Conservation (phyloP, 2,329 filamentous ascomycete species). For the Escovopsis weberi region DNA sequence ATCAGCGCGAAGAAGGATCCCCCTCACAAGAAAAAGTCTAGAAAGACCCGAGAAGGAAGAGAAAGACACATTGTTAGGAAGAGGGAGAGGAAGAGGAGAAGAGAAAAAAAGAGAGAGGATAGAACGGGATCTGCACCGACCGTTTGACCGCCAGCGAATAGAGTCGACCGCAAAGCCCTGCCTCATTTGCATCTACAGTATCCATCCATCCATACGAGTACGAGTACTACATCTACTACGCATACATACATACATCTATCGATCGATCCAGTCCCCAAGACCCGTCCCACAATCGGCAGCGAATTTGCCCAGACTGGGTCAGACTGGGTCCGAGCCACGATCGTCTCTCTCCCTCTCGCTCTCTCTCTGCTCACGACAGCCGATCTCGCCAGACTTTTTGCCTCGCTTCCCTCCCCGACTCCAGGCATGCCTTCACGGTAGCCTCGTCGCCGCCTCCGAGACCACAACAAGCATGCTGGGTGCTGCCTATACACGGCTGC, state of each 20-base stretch:
- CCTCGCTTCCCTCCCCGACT: conserved; percentile 8
- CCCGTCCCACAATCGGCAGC: too few relatives aligned
- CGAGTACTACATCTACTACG: background rate
- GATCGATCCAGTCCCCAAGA: too few relatives aligned
- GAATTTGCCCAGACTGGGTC: too few relatives aligned
- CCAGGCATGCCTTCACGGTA: conserved; percentile 28
- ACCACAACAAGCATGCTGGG: conserved; percentile 26
- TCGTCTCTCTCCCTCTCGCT: too few relatives aligned
- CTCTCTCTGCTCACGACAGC: background rate
- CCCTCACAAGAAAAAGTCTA: too few relatives aligned
- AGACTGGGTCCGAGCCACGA: too few relatives aligned
- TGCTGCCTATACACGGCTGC: conserved; percentile 27
- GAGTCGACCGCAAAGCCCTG: conserved; percentile 15
- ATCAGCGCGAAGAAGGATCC: conserved; percentile 16
- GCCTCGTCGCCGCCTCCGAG: conserved; percentile 18
- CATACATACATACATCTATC: background rate
- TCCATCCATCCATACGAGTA: too few relatives aligned
- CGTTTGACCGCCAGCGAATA: conserved; percentile 23
- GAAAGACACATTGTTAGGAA: too few relatives aligned
- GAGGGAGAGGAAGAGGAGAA: too few relatives aligned
- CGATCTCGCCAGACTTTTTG: background rate
- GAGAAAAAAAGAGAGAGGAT: too few relatives aligned
- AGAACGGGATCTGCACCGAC: conserved; percentile 19
- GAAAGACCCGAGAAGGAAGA: too few relatives aligned
- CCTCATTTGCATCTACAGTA: background rate